Base-by-base conservation (phyloP, 352 stramenopile species). In the Pythium periplocum region DNA sequence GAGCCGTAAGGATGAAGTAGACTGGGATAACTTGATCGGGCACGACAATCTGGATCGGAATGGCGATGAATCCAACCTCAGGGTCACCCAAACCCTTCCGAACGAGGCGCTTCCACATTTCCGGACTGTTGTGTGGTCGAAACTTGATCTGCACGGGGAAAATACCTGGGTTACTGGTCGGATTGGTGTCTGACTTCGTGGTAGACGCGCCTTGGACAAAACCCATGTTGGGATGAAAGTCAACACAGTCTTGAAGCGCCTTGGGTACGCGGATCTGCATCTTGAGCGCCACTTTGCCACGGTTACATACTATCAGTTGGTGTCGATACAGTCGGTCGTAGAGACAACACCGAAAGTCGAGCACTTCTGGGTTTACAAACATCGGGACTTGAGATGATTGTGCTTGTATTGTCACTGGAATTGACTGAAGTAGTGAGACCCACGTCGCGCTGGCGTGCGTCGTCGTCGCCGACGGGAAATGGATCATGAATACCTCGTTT, bases 281-380 rank as follows among this genome's bases (percentile, higher is more conserved):
- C 53, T 94, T 92, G 9, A 96, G 66, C 8, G 91, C 78, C 11
- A 96, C 83, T 59, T 91, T 94, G 8, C 86, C 88, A 10, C 91
- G 82, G 52, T 98, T 98, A 44, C 74, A 78, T 2, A 97, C 51
- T 1, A 79, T 40, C 3, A 96, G 50, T 43, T 92, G 78, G 5
- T 83, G 73, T 1, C 89, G 79, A 58, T 97, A 97, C 3, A 96
- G 72, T 44, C 95, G 95, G 4, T 75, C 80, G 45, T 87, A 87
- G 1, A 93, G 78, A 46, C 83, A 96, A 53, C 90, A 97, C 32
- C 70, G 69, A 12, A 97, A 75, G 59, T 97, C 72, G 2, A 96
- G 62, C 6, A 71, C 46, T 2, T 45, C 37, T 2, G 44, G 33
- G 0, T 62, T 47, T 8, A 75, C 65, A 43, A 75, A 87, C 11